These are phyloP conservation scores for Neurospora terricola DNA, from an alignment of 495 filamentous ascomycete genomes.

Conservation along the genomic window DNA sequence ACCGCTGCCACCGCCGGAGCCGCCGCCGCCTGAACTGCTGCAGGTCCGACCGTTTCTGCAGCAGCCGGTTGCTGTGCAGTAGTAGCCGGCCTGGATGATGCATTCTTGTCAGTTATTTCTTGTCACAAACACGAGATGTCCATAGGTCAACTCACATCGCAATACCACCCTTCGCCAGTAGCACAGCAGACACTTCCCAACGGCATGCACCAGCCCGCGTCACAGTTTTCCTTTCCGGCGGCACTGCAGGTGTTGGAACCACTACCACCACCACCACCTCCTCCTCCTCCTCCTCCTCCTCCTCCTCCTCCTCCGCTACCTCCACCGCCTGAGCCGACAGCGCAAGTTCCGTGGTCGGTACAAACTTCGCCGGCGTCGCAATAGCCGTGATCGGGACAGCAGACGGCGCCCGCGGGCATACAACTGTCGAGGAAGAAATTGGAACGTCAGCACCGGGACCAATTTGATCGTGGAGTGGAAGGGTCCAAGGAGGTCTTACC, in stretches of 20 bases:
- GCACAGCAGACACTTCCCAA: slow-evolving; percentile 5
- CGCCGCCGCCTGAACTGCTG: not conserved
- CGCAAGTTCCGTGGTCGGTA: slow-evolving; percentile 1
- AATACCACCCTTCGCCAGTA: slow-evolving; percentile 6
- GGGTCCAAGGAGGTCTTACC: not conserved
- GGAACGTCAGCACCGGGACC: not conserved
- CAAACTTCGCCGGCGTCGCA: slow-evolving; percentile 12
- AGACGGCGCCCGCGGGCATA: slow-evolving; percentile 13
- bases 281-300: not conserved
- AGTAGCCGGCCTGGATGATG: slow-evolving; percentile 5
- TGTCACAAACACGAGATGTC: not conserved
- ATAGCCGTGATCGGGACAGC: slow-evolving; percentile 13
- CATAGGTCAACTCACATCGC: slow-evolving; percentile 2
- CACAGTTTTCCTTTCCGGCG: not conserved
- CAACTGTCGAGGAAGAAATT: slow-evolving; percentile 1
- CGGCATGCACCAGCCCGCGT: slow-evolving; percentile 8
- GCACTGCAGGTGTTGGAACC: not conserved
- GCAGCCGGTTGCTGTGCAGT: slow-evolving; percentile 10
- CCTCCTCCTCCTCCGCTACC: not conserved
- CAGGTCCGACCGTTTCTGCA: slow-evolving; percentile 8
- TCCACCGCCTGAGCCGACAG: not conserved
- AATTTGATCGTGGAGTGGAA: no score
- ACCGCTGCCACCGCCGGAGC: not conserved
- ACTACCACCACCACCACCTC: not conserved
- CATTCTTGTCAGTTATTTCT: not conserved